Conservation (phyloP, 345 rosid genomes). For the Carallia pectinifolia region DNA sequence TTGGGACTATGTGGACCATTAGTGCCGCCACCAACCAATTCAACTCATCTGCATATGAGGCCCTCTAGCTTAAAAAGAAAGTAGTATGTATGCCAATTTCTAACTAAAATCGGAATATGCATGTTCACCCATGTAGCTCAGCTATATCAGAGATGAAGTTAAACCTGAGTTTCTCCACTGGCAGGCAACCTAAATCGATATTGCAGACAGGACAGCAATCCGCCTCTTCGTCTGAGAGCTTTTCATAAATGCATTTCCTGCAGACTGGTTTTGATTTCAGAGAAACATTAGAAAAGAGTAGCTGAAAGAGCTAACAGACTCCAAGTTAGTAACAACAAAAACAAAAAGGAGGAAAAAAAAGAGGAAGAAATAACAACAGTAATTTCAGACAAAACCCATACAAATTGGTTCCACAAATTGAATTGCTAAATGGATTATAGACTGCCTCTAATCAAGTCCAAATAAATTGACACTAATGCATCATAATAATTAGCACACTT, state of each 20-base stretch:
- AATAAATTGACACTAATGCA: neutral
- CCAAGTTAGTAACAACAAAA: neutral
- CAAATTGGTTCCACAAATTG: neutral
- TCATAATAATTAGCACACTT: neutral
- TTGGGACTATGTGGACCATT: neutral
- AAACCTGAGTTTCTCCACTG: constrained; percentile 70
- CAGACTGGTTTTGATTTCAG: constrained; percentile 48
- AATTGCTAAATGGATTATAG: neutral
- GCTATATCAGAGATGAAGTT: neutral
- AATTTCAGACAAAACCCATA: neutral
- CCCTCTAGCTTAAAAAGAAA: neutral
- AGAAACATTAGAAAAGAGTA: constrained; percentile 15
- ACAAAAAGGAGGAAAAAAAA: neutral
- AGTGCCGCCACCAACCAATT: neutral
- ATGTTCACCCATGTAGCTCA: neutral
- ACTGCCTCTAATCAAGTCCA: constrained; percentile 1
- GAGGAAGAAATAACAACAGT: neutral
- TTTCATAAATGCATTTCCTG: constrained; percentile 69
- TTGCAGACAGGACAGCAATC: constrained; percentile 74
- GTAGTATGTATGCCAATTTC: neutral
- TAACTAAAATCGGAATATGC: neutral
- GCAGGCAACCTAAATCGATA: constrained; percentile 58
- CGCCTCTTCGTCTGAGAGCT: constrained; percentile 62
- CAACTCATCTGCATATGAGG: neutral
- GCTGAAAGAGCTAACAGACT: neutral